These are phyloP conservation scores for Cadophora sp. DNA, from an alignment of 2,329 filamentous ascomycete genomes.

Conservation along the genomic window DNA sequence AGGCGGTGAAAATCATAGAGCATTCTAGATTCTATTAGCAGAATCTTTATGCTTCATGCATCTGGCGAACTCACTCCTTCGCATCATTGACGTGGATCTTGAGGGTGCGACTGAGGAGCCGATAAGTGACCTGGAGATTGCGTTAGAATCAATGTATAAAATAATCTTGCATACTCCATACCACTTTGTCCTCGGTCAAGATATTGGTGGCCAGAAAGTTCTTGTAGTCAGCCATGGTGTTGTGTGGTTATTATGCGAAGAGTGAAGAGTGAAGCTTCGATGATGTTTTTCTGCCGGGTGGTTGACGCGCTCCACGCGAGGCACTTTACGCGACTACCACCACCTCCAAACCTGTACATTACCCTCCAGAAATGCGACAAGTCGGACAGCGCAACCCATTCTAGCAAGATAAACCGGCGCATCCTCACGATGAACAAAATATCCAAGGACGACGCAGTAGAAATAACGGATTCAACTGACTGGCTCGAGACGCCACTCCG, in stretches of 20 bases:
- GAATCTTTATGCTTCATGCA: not conserved
- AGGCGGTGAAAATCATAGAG: slow-evolving; percentile 83
- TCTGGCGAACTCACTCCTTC: slow-evolving; percentile 70
- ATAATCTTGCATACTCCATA: slow-evolving; percentile 28
- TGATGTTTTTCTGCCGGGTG: slow-evolving; percentile 23
- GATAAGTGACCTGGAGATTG: slow-evolving; percentile 77
- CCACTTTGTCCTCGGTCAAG: slow-evolving; percentile 45
- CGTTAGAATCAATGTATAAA: slow-evolving; percentile 21
- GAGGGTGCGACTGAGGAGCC: slow-evolving; percentile 79
- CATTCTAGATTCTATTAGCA: slow-evolving; percentile 64
- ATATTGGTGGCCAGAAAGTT: slow-evolving; percentile 45
- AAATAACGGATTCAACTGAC: slow-evolving; percentile 80
- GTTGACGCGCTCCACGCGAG: slow-evolving; percentile 30
- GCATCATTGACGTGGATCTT: slow-evolving; percentile 86
- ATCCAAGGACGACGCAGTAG: slow-evolving; percentile 39
- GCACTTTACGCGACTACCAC: slow-evolving; percentile 42
- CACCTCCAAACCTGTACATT: slow-evolving; percentile 16
- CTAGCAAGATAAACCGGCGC: not conserved
- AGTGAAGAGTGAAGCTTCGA: slow-evolving; percentile 14
- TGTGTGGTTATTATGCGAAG: slow-evolving; percentile 15
- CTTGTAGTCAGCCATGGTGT: slow-evolving; percentile 45
- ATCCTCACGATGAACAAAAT: slow-evolving; percentile 26
- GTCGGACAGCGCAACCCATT: not conserved
- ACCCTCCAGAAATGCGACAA: slow-evolving; percentile 26
- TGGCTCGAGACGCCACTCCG: slow-evolving; percentile 77